Evolutionary conservation across 148 eudicot species (phyloP).

Genomic region (Oxyria digyna): DNA sequence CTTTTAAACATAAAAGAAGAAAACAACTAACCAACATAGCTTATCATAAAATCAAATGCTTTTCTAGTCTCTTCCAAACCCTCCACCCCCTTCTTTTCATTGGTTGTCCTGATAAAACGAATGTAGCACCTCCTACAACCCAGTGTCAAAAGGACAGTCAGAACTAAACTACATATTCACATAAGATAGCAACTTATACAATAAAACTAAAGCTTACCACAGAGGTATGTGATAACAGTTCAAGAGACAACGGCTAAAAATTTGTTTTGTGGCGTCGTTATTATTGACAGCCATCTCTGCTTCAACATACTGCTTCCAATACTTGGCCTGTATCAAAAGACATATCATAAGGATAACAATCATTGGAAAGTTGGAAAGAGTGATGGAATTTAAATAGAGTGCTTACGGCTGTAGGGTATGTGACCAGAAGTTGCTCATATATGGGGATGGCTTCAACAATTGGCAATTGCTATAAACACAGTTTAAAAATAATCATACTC

Average conservation of each 20-base stretch:
- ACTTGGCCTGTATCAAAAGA: slow-evolving; percentile 50
- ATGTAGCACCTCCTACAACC: slow-evolving; percentile 87
- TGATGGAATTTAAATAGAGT: no score
- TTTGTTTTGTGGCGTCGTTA: slow-evolving; percentile 84
- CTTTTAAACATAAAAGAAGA: slow-evolving; percentile 2
- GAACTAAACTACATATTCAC: not conserved
- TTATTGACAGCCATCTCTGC: slow-evolving; percentile 85
- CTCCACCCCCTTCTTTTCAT: slow-evolving; percentile 85
- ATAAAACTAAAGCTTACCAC: slow-evolving; percentile 35
- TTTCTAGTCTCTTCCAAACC: slow-evolving; percentile 95
- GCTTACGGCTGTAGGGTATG: slow-evolving; percentile 90
- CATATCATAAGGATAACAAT: not conserved
- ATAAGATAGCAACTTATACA: not conserved
- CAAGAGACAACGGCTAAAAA: slow-evolving; percentile 87
- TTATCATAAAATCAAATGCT: slow-evolving; percentile 96
- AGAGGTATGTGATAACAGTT: slow-evolving; percentile 85
- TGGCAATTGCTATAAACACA: slow-evolving; percentile 39
- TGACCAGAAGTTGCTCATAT: slow-evolving; percentile 74
- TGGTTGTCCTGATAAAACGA: slow-evolving; percentile 74
- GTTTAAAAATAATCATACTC: not conserved
- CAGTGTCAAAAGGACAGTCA: not conserved
- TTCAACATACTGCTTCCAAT: slow-evolving; percentile 99
- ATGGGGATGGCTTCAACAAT: slow-evolving; percentile 66
- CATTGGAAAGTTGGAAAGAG: no score
- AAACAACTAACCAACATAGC: slow-evolving; percentile 65